Percentiles rank a stretch among this genome's conserved stretches.
These are phyloP conservation scores for Tardiomyces depauwii DNA, from an alignment of 1,139 yeast genomes.

Conservation along the genomic window DNA sequence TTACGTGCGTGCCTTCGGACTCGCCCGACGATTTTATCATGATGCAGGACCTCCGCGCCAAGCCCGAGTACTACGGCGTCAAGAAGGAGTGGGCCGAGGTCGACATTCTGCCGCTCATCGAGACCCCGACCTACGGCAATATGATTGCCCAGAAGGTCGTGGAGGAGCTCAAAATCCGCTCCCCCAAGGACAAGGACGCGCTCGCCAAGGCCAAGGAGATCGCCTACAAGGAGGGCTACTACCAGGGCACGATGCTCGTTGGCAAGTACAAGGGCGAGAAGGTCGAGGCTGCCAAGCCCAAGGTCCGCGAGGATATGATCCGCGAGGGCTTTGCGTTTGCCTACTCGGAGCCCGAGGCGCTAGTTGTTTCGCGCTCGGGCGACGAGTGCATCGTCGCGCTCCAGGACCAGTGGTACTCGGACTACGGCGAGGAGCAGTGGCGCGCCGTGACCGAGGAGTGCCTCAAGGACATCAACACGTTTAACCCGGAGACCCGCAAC, in stretches of 20 bases:
- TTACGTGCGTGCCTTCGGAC: slow-evolving; percentile 96
- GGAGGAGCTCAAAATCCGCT: slow-evolving; percentile 79
- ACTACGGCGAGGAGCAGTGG: slow-evolving; percentile 96
- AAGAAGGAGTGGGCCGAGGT: slow-evolving; percentile 66
- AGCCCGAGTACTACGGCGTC: slow-evolving; percentile 84
- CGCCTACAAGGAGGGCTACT: slow-evolving; percentile 95
- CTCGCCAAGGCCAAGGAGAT: slow-evolving; percentile 88
- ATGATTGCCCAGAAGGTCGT: slow-evolving; percentile 78
- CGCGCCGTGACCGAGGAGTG: slow-evolving; percentile 76
- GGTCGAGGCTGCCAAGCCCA: slow-evolving; percentile 85
- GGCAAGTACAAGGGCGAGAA: slow-evolving; percentile 84
- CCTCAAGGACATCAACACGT: slow-evolving; percentile 66
- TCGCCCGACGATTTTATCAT: slow-evolving; percentile 97
- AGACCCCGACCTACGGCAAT: slow-evolving; percentile 81
- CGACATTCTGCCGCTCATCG: slow-evolving; percentile 63
- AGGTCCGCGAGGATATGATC: slow-evolving; percentile 73
- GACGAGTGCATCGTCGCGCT: slow-evolving; percentile 94
- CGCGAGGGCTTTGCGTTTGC: slow-evolving; percentile 72
- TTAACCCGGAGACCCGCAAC: slow-evolving; percentile 73
- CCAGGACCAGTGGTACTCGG: slow-evolving; percentile 98
- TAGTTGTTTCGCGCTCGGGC: slow-evolving; percentile 88
- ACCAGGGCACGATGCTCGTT: slow-evolving; percentile 69
- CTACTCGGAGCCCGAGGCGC: slow-evolving; percentile 89
- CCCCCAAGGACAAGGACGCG: slow-evolving; percentile 84
- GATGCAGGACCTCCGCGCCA: slow-evolving; percentile 68